A percentile compares a stretch with the other conserved stretches of the same genome.
Conservation (phyloP, 1,139 yeast genomes). For the Fermentozyma sake region DNA sequence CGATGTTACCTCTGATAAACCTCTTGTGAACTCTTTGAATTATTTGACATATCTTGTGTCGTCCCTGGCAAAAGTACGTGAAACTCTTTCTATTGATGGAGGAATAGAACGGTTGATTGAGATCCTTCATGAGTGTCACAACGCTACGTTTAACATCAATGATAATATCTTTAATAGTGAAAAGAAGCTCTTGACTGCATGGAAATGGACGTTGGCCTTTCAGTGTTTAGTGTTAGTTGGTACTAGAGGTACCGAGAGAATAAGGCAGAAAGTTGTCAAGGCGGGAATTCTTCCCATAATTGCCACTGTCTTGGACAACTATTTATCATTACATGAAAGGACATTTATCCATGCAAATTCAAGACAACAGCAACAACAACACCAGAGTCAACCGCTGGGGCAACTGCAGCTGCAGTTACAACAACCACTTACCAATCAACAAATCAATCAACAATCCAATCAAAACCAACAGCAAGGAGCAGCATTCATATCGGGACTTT, state of each 20-base stretch:
- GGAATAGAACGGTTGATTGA: constrained; percentile 86
- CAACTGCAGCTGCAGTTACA: constrained; percentile 5
- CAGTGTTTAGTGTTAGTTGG: constrained; percentile 90
- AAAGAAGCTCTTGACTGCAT: constrained; percentile 61
- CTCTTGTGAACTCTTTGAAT: constrained; percentile 86
- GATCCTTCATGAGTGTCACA: constrained; percentile 76
- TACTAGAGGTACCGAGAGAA: constrained; percentile 85
- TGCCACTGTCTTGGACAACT: constrained; percentile 89
- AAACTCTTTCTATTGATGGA: constrained; percentile 84
- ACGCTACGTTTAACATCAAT: constrained; percentile 25
- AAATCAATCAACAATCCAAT: constrained; percentile 6
- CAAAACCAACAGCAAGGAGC: constrained; percentile 7
- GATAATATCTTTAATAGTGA: constrained; percentile 43
- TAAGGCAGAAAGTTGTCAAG: constrained; percentile 79
- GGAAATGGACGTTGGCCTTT: constrained; percentile 96
- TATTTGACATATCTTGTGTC: constrained; percentile 85
- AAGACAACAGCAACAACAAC: constrained; percentile 9
- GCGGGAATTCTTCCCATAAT: constrained; percentile 90
- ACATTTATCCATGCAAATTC: constrained; percentile 31
- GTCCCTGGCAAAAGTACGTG: constrained; percentile 84
- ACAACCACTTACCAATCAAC: no score
- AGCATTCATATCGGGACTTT: constrained; percentile 2
- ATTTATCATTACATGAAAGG: constrained; percentile 45
- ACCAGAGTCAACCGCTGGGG: no score
- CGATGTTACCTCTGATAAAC: constrained; percentile 86